phyloP scores from a whole-genome alignment of 495 filamentous ascomycete genomes.

The Penicillium dipodomyicola region DNA sequence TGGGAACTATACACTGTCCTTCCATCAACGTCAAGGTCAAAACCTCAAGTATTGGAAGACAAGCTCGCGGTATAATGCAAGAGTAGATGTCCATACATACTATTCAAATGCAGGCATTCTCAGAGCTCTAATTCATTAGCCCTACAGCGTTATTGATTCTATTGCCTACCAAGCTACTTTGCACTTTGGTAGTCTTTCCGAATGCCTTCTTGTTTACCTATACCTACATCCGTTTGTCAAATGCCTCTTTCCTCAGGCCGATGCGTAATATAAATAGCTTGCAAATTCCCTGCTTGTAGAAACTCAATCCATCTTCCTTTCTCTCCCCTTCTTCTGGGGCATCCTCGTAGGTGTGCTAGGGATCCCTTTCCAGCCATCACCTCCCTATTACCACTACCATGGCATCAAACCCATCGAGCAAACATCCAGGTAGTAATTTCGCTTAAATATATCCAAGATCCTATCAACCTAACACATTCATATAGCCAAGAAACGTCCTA shows the following conservation, averaged over 20 bases:
- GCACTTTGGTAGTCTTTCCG: background rate
- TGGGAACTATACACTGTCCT: slow-evolving; percentile 2
- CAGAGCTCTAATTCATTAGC: background rate
- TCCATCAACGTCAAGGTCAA: background rate
- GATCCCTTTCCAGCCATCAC: no score
- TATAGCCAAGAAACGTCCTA: background rate
- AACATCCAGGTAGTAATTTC: background rate
- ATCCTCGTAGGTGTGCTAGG: background rate
- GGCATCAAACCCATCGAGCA: background rate
- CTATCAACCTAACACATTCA: background rate
- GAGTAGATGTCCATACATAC: no score
- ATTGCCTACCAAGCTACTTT: background rate
- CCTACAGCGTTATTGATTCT: background rate
- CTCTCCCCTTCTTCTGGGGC: background rate
- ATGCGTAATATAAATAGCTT: background rate
- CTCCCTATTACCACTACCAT: background rate
- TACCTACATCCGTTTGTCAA: background rate
- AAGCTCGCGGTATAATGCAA: background rate
- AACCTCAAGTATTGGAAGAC: background rate
- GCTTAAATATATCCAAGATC: background rate
- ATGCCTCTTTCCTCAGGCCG: background rate
- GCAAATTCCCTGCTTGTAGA: background rate
- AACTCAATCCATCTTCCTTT: background rate
- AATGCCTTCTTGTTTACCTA: background rate
- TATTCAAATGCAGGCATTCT: background rate